Evolutionary conservation across 192 early-diverging fungal genomes (phyloP).

Genomic region (Geosiphon pyriformis): DNA sequence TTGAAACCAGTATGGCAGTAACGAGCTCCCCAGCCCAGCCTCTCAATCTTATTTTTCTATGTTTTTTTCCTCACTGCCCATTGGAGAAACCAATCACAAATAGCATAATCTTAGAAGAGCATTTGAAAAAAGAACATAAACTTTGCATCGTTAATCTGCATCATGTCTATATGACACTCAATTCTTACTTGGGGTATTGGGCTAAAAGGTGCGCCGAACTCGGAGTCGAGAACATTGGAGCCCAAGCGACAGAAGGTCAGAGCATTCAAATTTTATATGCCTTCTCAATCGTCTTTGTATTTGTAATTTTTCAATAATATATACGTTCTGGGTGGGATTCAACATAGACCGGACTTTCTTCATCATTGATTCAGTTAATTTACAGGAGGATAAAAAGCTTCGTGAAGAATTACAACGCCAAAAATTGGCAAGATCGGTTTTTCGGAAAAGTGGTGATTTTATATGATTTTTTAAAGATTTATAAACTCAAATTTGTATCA

Average conservation of each 20-base stretch:
- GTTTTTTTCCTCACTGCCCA: conserved; percentile 60
- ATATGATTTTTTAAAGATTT: too few species aligned
- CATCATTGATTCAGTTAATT: conserved; percentile 55
- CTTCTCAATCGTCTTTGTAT: conserved; percentile 16
- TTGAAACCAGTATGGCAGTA: not conserved
- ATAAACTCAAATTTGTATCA: too few species aligned
- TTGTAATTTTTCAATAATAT: not conserved
- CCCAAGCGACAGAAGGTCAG: conserved; percentile 24
- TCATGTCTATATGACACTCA: conserved; percentile 72
- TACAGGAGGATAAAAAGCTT: conserved; percentile 55
- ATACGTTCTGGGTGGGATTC: not conserved
- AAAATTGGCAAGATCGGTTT: conserved; percentile 45
- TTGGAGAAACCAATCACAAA: conserved; percentile 45
- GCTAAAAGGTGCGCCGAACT: conserved; percentile 45
- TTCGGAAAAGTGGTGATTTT: too few species aligned
- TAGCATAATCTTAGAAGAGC: conserved; percentile 57
- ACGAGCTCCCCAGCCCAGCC: conserved; percentile 36
- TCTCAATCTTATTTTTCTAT: conserved; percentile 52
- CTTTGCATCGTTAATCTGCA: conserved; percentile 64
- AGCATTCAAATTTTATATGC: conserved; percentile 13
- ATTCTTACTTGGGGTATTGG: conserved; percentile 73
- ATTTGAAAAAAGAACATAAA: conserved; percentile 61
- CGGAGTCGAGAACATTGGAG: conserved; percentile 29
- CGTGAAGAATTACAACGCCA: conserved; percentile 67
- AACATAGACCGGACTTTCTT: conserved; percentile 30